Evolutionary conservation across 371 early-diverging fungal genomes (phyloP), one percentile per base, ranked within the genome.

Genomic region (Homolaphlyctis polyrhiza): DNA sequence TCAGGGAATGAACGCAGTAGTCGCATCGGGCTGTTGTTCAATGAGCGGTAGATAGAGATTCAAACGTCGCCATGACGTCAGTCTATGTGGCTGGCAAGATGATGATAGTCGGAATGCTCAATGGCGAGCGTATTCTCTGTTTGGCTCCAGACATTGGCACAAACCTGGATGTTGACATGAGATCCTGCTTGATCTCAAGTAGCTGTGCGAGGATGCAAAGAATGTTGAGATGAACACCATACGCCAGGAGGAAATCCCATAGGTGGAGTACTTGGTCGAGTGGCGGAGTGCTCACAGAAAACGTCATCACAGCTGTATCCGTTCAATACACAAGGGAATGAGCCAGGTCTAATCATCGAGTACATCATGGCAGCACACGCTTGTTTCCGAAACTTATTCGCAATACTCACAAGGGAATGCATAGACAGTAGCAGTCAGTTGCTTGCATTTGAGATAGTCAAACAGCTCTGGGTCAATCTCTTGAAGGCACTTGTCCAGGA

Each of bases 181-280:
- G 74, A n/a, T 91, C 83, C 47, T 85, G 76, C 11, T 92, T 81
- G 61, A 93, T 90, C 35, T 87, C 62, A 3, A 88, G 69, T 52
- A 97, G 66, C 65, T 92, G 93, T 29, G 92, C 90, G 57, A 94
- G 86, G 47, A 93, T 87, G 71, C 89, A 92, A 1, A 96, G 68
- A 29, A 97, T 87, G 65, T 96, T 96, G 45, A 93, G 77, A 74
- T 97, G 95, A 49, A 93, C 78, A 5, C 97, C 97, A 71, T 84
- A 91, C 0, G 94, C 90, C 63, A 97, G 77, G 68, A 91, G 79
- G 62, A 91, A 89, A 71, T 97, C 97, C 97, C 97, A 97, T 30
- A 97, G 81, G 35, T 84, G 73, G 39, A 95, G 75, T 0, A 91
- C 79, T 72, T 95, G 87, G 27, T 84, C 78, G 60, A 95, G 72